Evolutionary conservation across 495 filamentous ascomycete species (phyloP).

Genomic region (Cryomyces antarcticus): DNA sequence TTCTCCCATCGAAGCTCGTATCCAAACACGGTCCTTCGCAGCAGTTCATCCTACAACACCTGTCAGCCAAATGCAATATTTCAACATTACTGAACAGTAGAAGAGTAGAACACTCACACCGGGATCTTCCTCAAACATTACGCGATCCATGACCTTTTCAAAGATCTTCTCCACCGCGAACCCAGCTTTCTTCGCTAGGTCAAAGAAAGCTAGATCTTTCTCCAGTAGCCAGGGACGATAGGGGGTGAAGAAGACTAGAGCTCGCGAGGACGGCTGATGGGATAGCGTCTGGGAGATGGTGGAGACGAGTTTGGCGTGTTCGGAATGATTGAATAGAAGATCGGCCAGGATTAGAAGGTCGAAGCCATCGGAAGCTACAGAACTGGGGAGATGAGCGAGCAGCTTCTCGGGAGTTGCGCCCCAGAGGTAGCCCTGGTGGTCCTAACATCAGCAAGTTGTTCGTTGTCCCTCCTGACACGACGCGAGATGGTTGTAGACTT

Average conservation of each 20-base stretch:
- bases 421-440: slow-evolving; percentile 60
- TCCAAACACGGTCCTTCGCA: slow-evolving; percentile 64
- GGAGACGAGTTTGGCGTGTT: slow-evolving; percentile 54
- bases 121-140: slow-evolving; percentile 74
- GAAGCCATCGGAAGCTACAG: slow-evolving; percentile 27
- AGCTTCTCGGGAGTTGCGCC: slow-evolving; percentile 35
- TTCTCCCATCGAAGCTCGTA: slow-evolving; percentile 33
- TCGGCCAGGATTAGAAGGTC: slow-evolving; percentile 74
- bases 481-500: not conserved
- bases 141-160: slow-evolving; percentile 59
- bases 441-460: not conserved
- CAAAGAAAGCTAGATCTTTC: slow-evolving; percentile 73
- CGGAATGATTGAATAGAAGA: slow-evolving; percentile 70
- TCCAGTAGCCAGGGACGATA: slow-evolving; percentile 78
- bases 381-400: slow-evolving; percentile 24
- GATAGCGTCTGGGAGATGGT: slow-evolving; percentile 45
- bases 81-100: not conserved
- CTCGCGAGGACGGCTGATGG: slow-evolving; percentile 31
- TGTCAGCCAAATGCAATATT: slow-evolving; percentile 1
- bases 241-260: slow-evolving; percentile 80
- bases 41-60: slow-evolving; percentile 15
- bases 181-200: slow-evolving; percentile 41
- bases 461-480: not conserved
- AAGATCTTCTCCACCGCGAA: slow-evolving; percentile 58
- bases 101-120: slow-evolving; percentile 29